A percentile compares a stretch with the other conserved stretches of the same genome.
Conservation (phyloP, 2,329 filamentous ascomycete species). For the Clonostachys rhizophaga region DNA sequence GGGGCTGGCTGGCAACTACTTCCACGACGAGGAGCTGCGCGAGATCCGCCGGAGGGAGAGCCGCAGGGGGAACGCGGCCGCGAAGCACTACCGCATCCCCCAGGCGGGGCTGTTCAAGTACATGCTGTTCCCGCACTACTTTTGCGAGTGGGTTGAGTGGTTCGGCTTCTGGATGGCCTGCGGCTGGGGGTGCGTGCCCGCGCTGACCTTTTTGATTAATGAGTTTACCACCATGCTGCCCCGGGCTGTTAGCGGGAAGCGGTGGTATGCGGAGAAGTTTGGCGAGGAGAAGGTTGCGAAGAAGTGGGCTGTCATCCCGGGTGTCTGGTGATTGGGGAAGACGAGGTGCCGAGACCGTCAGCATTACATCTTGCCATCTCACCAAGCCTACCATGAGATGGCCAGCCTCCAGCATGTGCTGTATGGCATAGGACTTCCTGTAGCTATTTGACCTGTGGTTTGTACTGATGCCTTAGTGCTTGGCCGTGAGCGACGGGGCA, state of each 20-base stretch:
- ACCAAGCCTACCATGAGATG: too few relatives aligned
- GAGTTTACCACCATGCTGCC: constrained; percentile 89
- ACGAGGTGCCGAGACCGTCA: too few relatives aligned
- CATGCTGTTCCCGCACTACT: constrained; percentile 87
- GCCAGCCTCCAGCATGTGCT: too few relatives aligned
- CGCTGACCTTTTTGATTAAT: constrained; percentile 77
- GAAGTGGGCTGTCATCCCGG: constrained; percentile 66
- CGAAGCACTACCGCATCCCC: constrained; percentile 86
- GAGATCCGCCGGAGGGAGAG: constrained; percentile 74
- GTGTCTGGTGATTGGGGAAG: constrained; percentile 20
- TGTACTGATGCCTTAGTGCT: too few relatives aligned
- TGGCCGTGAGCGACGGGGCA: too few relatives aligned
- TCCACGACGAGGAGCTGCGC: constrained; percentile 84
- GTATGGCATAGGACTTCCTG: too few relatives aligned
- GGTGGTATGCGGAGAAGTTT: constrained; percentile 88
- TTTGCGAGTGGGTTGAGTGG: constrained; percentile 98
- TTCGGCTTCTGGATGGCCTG: constrained; percentile 77
- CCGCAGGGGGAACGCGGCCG: constrained; percentile 40
- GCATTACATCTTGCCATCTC: too few relatives aligned
- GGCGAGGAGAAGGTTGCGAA: constrained; percentile 74
- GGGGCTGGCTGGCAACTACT: constrained; percentile 77
- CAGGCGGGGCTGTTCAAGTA: constrained; percentile 76
- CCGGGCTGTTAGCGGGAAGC: constrained; percentile 71
- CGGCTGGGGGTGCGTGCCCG: constrained; percentile 65
- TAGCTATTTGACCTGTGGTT: too few relatives aligned